Percentiles rank a stretch among this genome's conserved stretches.
phyloP scores from a whole-genome alignment of 2,329 filamentous ascomycete species.

The Microcera coccophila region DNA sequence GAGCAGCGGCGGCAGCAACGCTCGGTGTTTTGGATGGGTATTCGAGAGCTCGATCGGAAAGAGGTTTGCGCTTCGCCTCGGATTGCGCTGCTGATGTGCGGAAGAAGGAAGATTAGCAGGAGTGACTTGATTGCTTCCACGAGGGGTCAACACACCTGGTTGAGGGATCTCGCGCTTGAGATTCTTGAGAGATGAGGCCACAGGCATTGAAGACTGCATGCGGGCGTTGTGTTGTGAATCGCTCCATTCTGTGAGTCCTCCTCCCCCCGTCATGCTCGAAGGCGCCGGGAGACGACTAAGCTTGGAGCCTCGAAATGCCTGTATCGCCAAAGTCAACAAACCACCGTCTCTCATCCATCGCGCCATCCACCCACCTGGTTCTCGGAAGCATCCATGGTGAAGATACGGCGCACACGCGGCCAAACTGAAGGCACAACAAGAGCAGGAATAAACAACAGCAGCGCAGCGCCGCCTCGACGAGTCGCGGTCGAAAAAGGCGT shows the following conservation, averaged over 20 bases:
- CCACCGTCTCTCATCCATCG: neutral
- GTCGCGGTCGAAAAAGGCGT: conserved; percentile 23
- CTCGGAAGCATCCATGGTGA: conserved; percentile 33
- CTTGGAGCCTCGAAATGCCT: conserved; percentile 30
- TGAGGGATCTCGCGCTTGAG: conserved; percentile 51
- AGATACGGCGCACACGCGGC: conserved; percentile 15
- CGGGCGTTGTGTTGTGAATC: conserved; percentile 60
- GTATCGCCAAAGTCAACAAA: conserved; percentile 6
- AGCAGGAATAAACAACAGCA: conserved; percentile 36
- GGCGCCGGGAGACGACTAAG: conserved; percentile 33
- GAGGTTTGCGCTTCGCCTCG: conserved; percentile 58
- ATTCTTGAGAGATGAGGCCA: conserved; percentile 37
- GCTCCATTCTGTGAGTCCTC: conserved; percentile 50
- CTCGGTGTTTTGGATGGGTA: conserved; percentile 39
- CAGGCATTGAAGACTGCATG: conserved; percentile 40
- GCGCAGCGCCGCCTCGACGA: conserved; percentile 30
- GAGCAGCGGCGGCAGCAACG: conserved; percentile 39
- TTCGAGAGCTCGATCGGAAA: conserved; percentile 53
- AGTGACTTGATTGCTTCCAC: neutral
- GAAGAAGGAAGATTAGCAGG: conserved; percentile 13
- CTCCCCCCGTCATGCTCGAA: conserved; percentile 23
- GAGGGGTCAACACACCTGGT: conserved; percentile 35
- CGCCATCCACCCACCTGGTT: conserved; percentile 24
- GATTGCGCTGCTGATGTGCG: conserved; percentile 46
- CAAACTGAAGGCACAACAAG: conserved; percentile 24